These are phyloP conservation scores for Metschnikowia lachancei DNA, from an alignment of 805 yeast genomes.

Conservation along the genomic window DNA sequence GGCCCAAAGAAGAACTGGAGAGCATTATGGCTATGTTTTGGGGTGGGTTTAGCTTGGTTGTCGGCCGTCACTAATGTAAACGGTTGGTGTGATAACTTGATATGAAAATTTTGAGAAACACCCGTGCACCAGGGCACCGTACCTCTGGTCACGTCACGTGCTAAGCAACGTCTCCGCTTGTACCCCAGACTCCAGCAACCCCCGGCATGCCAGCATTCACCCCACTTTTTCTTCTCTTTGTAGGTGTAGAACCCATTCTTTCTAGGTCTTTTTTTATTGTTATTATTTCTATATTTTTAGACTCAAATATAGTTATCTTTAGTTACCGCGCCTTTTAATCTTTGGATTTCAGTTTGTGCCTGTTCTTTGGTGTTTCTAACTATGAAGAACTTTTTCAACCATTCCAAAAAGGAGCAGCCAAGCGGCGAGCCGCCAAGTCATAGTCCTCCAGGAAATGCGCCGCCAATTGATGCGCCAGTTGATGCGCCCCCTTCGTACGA, in stretches of 20 bases:
- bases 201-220: not conserved
- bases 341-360: no score
- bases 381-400: conserved; percentile 6
- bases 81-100: no score
- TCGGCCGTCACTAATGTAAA: not conserved
- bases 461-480: no score
- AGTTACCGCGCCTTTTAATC: no score
- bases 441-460: no score
- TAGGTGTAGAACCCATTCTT: not conserved
- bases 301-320: no score
- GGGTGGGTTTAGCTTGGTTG: not conserved
- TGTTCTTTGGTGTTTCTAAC: not conserved
- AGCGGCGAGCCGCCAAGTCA: conserved; percentile 3
- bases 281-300: no score
- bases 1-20: conserved; percentile 4
- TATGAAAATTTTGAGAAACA: not conserved
- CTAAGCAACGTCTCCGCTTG: not conserved
- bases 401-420: conserved; percentile 1
- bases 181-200: conserved; percentile 2
- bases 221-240: not conserved
- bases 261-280: not conserved
- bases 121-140: not conserved
- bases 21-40: not conserved
- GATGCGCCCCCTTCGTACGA: conserved; percentile 19
- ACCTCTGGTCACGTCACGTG: not conserved